Base-by-base conservation (phyloP, 1,284 basidiomycete species). In the Malassezia caprae region DNA sequence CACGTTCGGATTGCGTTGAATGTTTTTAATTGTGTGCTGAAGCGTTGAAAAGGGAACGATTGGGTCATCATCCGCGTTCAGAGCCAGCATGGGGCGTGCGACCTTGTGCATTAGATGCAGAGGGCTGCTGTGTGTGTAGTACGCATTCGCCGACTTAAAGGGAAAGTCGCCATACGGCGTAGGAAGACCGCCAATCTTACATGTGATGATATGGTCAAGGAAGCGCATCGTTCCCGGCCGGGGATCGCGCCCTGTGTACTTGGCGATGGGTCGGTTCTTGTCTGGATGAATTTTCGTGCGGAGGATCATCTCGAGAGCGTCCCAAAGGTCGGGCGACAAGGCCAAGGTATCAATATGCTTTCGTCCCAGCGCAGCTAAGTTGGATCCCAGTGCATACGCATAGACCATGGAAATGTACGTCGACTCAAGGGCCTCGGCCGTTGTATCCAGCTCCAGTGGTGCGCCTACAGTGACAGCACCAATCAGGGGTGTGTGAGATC, bases 31-130 rank as follows among this genome's bases (percentile, higher is more conserved):
- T n/a, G 60, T 49, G 4, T 57, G 62, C 27, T 60, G 57, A 58
- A 64, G 35, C 58, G 57, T 53, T 46, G 42, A 32, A 42, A 23
- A 40, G 0, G 77, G 84, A 23, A 96, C 83, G 45, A 82, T 78
- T 2, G 94, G 94, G 76, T 98, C 93, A 75, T 98, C 91, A 35
- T 82, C 82, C 1, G 93, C 82, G 70, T 90, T 93, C 63, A 98
- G 80, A 8, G 85, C 83, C 8, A 98, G 80, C 68, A 86, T 51
- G 0, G 76, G 77, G 1, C 75, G 59, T 24, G 61, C 47, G 26
- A 76, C 65, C 12, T 62, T 41, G 12, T 30, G 28, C 4, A 76
- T 54, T 7, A 59, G 40, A 28, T 66, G 65, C 13, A 63, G 64
- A 11, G 67, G 62, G 28, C 60, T 67, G 44, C 66, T 61, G 51